Base-by-base conservation (phyloP, 306 rosid species). In the Rosa multiflora region DNA sequence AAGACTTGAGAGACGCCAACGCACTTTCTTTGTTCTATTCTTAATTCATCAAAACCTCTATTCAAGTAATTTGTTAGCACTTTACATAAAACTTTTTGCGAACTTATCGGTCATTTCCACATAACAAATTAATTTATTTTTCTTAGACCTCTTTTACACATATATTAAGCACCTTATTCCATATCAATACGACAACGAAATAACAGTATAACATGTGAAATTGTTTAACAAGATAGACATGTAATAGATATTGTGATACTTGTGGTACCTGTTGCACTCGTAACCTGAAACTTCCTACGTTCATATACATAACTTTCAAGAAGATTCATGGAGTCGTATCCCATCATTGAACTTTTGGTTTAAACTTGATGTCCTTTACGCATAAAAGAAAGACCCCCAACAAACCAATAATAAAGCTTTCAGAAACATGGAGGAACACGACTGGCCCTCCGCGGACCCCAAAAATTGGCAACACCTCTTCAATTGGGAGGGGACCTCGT, bases 371-470 rank as follows among this genome's bases (percentile, higher is more conserved):
- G 85, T 58, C 59, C 20, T 73, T 46, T 77, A 21, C 73, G 20
- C 62, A 39, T 39, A 21, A 68, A 43, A 67, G 66, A 10, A 53
- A 53, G 52, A 67, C 46, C 10, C 37, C n/a, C n/a, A 63, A 44
- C 52, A 76, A 11, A 40, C 13, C 48, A 76, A 63, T 76, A 62
- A 63, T 63, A 47, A 47, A 32, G 53, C 37, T 76, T 63, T 63
- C 37, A 63, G 61, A 63, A 76, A 76, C 10, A 26, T 61, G 67
- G 70, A 75, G 13, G 72, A 76, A 63, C 73, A 63, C 15, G 18
- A 49, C 23, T 9, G 37, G 84, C 48, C 84, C 73, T 79, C 72
- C 51, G 76, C n/a, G 61, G 53, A 70, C 80, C 80, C 84, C 84
- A 18, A 76, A 76, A 52, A 81, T 73, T 40, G 74, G 76, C 80